Evolutionary conservation across 2,329 filamentous ascomycete species (phyloP), one percentile per base, ranked within the genome.

Genomic region (Periconia macrospinosa): DNA sequence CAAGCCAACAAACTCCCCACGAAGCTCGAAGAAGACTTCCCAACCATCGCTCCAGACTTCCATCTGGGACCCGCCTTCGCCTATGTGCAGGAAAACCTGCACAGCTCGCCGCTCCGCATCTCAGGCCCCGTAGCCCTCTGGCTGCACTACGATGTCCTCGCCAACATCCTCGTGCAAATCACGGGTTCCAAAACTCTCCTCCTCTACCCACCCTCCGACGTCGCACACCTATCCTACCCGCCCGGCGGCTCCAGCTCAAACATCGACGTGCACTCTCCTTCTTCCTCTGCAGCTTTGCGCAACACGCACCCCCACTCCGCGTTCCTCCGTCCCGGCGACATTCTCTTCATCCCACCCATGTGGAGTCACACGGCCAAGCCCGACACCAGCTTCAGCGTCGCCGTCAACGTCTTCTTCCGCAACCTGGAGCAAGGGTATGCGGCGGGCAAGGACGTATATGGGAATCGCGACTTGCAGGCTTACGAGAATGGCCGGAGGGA

Each of bases 81-180:
- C 0, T 76, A 82, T 33, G 85, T 90, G 3, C 54, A 53, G 6
- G 76, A 86, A n/a, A 85, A 85, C 56, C 73, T 83, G 3, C 91
- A 95, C 68, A 93, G 88, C 69, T 92, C 90, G 2, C 87, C 92
- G 0, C 75, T 96, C 20, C 83, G 91, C 18, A 86, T 96, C 55
- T 93, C 89, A 3, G 90, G 90, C 1, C 84, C 84, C 1, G 89
- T 93, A 11, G 88, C 86, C 41, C 90, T 96, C 84, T 96, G 92
- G 92, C 79, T 96, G 30, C 91, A 95, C 73, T 95, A 94, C 76
- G 90, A 95, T 74, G 90, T 94, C 15, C 92, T 95, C 82, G 90
- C 91, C 47, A 96, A 96, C 65, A 80, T 96, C 3, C 87, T 94
- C 55, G 91, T 87, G 65, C 92, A 96, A 68, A 81, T 96, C 48